Evolutionary conservation across 495 filamentous ascomycete species (phyloP), one percentile per base, ranked within the genome.

Genomic region (Tuber melanosporum): DNA sequence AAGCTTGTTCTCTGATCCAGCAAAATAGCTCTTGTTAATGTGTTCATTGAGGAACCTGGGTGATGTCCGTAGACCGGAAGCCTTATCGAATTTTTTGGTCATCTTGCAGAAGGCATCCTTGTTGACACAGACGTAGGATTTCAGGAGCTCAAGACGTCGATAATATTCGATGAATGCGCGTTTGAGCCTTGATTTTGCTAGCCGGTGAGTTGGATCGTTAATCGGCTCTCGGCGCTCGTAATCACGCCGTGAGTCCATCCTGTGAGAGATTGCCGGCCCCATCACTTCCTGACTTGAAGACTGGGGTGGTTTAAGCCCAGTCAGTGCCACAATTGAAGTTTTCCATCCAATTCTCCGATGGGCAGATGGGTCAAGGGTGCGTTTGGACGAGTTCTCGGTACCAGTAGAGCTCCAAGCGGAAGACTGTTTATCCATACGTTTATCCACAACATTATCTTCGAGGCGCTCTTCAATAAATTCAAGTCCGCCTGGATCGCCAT

Each of bases 41-140:
- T 93, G 94, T 78, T 97, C 95, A 15, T 90, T 91, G 93, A 97
- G 94, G 83, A 94, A 98, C 46, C 92, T 88, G 79, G 91, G 87
- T 12, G 91, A 88, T 3, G 92, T 92, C 42, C 91, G 89, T 71
- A 93, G 89, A 78, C 95, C 89, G 73, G 93, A 89, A 9, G 90
- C 89, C 84, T 98, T 98, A 86, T 99, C 94, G 81, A 94, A 98
- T 85, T 99, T 99, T 85, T 99, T 99, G 85, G 95, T 98, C 82
- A 99, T 94, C 84, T 99, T 99, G 12, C 94, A 92, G 77, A 98
- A 98, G 2, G 94, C 96, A 3, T 93, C 95, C 71, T 92, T 88
- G 82, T 99, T 99, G 20, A 97, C 86, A 32, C 94, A 87, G 9
- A 93, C 91, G 82, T 95, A 99, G 0, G 92, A 92, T 85, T 97